These are phyloP conservation scores for Candida jianshihensis DNA, from an alignment of 805 yeast species.

Conservation along the genomic window DNA sequence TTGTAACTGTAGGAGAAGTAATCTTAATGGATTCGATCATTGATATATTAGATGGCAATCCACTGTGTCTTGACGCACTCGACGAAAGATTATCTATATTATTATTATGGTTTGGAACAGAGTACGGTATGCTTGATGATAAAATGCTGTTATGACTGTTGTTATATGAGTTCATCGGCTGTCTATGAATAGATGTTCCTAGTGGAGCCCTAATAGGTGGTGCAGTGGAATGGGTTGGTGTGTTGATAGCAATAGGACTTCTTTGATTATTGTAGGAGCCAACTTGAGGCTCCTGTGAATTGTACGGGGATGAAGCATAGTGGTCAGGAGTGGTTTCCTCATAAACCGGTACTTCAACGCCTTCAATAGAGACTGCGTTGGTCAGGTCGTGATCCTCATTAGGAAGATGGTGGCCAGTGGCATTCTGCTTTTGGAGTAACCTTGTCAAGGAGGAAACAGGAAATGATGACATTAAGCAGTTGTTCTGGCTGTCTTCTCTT, in stretches of 20 bases:
- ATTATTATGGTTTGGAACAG: constrained; percentile 57
- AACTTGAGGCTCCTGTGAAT: too few species aligned
- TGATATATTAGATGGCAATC: constrained; percentile 32
- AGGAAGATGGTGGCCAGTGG: constrained; percentile 5
- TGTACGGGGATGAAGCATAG: too few species aligned
- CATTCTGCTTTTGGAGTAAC: constrained; percentile 21
- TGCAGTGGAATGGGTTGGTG: constrained; percentile 12
- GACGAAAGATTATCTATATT: constrained; percentile 22
- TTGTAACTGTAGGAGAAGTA: constrained; percentile 59
- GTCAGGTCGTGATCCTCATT: constrained; percentile 14
- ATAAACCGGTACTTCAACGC: constrained; percentile 19
- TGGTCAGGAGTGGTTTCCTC: constrained; percentile 5
- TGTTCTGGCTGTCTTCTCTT: too few species aligned
- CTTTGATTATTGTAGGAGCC: constrained; percentile 11
- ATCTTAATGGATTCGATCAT: constrained; percentile 52
- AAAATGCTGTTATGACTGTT: constrained; percentile 28
- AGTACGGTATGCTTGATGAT: constrained; percentile 59
- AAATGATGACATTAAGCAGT: constrained; percentile 12
- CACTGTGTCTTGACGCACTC: constrained; percentile 28
- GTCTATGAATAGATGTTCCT: constrained; percentile 22
- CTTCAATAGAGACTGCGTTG: constrained; percentile 23
- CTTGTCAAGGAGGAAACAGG: constrained; percentile 23
- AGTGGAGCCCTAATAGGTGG: constrained; percentile 25
- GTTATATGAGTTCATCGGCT: constrained; percentile 17
- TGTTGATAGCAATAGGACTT: constrained; percentile 17